These are phyloP conservation scores for Leucoagaricus sp. DNA, from an alignment of 1,284 basidiomycete genomes.

Conservation along the genomic window DNA sequence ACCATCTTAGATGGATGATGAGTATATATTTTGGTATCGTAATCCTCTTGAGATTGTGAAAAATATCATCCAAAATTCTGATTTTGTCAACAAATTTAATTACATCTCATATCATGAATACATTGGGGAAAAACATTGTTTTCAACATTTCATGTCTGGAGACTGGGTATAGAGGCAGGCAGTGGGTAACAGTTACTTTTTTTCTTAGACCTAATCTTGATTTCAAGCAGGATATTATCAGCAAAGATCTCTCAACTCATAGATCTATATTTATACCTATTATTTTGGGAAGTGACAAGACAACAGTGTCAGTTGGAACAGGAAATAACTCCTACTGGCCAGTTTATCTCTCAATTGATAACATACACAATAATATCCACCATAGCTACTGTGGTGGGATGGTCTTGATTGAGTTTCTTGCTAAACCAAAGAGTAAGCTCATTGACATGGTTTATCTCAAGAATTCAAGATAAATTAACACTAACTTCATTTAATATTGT, in stretches of 20 bases:
- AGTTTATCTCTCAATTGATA: no score
- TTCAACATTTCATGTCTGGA: conserved; percentile 24
- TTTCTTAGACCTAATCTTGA: not conserved
- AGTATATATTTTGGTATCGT: conserved; percentile 27
- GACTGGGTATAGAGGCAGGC: conserved; percentile 28
- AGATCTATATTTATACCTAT: conserved; percentile 32
- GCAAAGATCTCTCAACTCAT: conserved; percentile 23
- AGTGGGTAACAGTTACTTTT: conserved; percentile 20
- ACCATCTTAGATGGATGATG: not conserved
- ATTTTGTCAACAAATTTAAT: conserved; percentile 27
- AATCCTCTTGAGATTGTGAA: conserved; percentile 24
- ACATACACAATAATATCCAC: conserved; percentile 30
- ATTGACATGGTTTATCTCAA: not conserved
- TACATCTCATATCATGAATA: conserved; percentile 18
- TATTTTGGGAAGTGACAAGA: conserved; percentile 39
- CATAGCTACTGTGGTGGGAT: conserved; percentile 29
- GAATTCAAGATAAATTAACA: not conserved
- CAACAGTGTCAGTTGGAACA: conserved; percentile 36
- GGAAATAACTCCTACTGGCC: conserved; percentile 37
- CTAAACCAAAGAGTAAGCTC: not conserved
- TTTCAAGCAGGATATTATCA: conserved; percentile 15
- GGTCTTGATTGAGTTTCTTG: not conserved
- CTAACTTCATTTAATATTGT: no score
- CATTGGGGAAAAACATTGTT: conserved; percentile 12
- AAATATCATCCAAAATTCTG: conserved; percentile 26